Evolutionary conservation across 495 filamentous ascomycete genomes (phyloP), one percentile per base, ranked within the genome.

Genomic region (Penicillium pulvis): DNA sequence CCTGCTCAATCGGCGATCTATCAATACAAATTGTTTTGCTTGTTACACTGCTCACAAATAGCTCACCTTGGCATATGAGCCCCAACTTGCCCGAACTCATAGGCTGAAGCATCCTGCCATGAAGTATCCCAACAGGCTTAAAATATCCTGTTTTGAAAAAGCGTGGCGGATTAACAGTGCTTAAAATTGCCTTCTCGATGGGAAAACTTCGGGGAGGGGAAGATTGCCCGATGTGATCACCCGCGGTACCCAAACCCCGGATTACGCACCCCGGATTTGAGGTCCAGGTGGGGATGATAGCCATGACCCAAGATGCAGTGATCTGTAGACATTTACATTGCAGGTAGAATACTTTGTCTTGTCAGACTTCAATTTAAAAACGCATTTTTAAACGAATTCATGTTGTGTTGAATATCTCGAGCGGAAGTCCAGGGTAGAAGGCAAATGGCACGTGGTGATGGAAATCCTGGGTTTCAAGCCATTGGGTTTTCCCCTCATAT

Each of bases 191-290:
- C 33, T 36, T 36, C 6, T 11, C 7, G 3, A 36, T 3, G 33
- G 33, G 33, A 36, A 14, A 36, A 36, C 33, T 3, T 36, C 33
- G 33, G 33, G 28, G 28, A 28, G 28, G 28, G 28, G 28, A 28
- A 28, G 28, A 28, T 4, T 28, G 1, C 28, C 28, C 28, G 28
- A 28, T 2, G 28, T 28, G 28, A 28, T 28, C 28, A 28, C 28
- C 28, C 28, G 28, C 28, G 4, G 28, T 28, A 19, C 41, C 16
- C 41, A 1, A 55, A 33, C 26, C 42, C 39, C 41, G 8, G 39
- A 30, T 19, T 55, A 46, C 43, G 43, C 43, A 47, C 45, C 45
- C 45, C 45, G 23, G 20, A 47, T 47, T 44, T 47, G 45, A 12
- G 12, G 45, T 45, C n/a, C 45, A 47, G 12, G 20, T 24, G 45